A percentile compares a stretch with the other conserved stretches of the same genome.
phyloP scores from a whole-genome alignment of 2,329 filamentous ascomycete genomes.

The Penicillium sp. region DNA sequence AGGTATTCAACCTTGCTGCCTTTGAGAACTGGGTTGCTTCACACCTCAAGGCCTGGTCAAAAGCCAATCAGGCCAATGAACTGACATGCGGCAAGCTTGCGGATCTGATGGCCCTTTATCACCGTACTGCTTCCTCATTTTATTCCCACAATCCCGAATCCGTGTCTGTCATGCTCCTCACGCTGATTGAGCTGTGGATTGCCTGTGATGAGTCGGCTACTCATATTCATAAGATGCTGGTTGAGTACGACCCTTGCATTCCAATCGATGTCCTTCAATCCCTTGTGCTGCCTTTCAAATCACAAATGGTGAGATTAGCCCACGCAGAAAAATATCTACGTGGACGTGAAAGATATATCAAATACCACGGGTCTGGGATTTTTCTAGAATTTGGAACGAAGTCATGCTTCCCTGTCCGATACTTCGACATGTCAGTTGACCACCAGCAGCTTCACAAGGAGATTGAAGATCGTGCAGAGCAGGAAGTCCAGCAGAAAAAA shows the following conservation, averaged over 20 bases:
- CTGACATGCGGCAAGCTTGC: background rate
- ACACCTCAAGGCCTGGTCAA: background rate
- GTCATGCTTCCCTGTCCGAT: background rate
- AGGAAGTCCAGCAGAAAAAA: background rate
- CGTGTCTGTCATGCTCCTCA: background rate
- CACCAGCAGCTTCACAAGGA: background rate
- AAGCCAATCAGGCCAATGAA: background rate
- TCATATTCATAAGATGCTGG: background rate
- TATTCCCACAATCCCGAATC: background rate
- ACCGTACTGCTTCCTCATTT: background rate
- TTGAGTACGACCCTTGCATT: background rate
- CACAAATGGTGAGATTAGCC: background rate
- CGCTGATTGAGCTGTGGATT: background rate
- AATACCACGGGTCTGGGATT: background rate
- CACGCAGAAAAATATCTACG: background rate
- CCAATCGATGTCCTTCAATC: background rate
- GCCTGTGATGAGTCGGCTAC: background rate
- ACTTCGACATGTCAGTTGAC: background rate
- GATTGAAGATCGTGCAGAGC: background rate
- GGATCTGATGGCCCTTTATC: background rate
- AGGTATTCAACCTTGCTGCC: background rate
- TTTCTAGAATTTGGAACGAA: background rate
- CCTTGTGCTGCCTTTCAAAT: background rate
- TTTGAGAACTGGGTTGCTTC: background rate
- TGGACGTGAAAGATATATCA: background rate